Percentiles rank a stretch among this genome's conserved stretches.
Evolutionary conservation across 2,329 filamentous ascomycete genomes (phyloP).

Genomic region (Lachnellula hyalina): DNA sequence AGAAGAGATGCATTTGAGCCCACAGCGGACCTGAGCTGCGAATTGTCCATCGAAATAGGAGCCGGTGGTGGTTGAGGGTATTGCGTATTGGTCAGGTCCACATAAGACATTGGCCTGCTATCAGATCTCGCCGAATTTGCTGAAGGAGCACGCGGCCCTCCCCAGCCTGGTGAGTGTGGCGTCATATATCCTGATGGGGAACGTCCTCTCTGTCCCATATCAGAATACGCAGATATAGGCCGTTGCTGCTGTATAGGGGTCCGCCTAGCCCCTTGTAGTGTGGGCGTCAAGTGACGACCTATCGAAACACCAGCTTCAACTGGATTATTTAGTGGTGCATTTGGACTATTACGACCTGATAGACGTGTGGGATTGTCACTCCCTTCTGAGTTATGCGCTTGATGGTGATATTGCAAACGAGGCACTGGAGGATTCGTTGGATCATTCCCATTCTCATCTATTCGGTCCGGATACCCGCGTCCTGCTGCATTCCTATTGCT

Average conservation of each 20-base stretch:
- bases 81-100: conserved; percentile 51
- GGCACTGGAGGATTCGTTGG: conserved; percentile 37
- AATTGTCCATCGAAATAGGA: conserved; percentile 62
- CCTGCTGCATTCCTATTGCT: conserved; percentile 1
- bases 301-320: conserved; percentile 46
- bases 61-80: conserved; percentile 33
- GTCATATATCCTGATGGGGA: conserved; percentile 39
- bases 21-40: conserved; percentile 69
- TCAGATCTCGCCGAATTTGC: conserved; percentile 27
- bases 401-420: conserved; percentile 56
- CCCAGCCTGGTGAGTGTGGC: conserved; percentile 26
- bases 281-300: conserved; percentile 59
- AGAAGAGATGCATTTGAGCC: conserved; percentile 88
- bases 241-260: conserved; percentile 51
- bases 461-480: conserved; percentile 11
- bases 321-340: conserved; percentile 16
- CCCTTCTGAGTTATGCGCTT: conserved; percentile 39
- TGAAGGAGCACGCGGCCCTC: conserved; percentile 24
- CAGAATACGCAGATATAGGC: conserved; percentile 74
- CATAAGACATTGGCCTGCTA: conserved; percentile 29
- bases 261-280: conserved; percentile 45
- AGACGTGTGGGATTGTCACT: conserved; percentile 27
- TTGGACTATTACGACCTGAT: conserved; percentile 9
- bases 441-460: conserved; percentile 22
- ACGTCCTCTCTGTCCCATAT: conserved; percentile 59